Base-by-base conservation (phyloP, 2,329 filamentous ascomycete genomes). In the Hypoxylon sp. region DNA sequence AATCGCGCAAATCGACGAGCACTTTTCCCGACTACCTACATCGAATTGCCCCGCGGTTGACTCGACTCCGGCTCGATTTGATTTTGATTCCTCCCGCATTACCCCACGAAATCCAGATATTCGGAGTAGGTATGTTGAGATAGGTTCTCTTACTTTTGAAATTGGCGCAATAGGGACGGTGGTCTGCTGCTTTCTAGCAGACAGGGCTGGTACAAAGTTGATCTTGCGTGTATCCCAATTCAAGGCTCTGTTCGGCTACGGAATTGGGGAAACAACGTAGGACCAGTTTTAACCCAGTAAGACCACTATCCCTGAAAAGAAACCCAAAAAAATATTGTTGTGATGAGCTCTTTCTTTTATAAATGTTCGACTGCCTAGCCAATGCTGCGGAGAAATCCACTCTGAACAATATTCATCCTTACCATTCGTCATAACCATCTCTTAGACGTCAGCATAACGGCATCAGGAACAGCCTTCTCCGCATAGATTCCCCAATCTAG, bases 281-380 rank as follows among this genome's bases (percentile, higher is more conserved):
- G 49, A 50, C 25, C 34, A 50, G 52, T 17, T 23, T 43, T 48
- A 28, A 30, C 43, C 48, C 13, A 30, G 51, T 28, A 48, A 57
- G 58, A 60, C 48, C 49, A 45, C 41, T 43, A 14, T 38, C 48
- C 60, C 51, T 23, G 17, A 28, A 23, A 32, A 45, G 17, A 34
- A 50, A n/a, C n/a, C 36, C 41, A 19, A 36, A 36, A 46, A 36
- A 46, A 46, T 55, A 67, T 67, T 68, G 60, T 67, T 48, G 65
- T 76, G 75, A 76, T 76, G 75, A 76, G 69, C 56, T 69, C 53
- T 65, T 68, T 71, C 69, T 69, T 68, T 71, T 70, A 55, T 70
- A 76, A 75, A 75, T 76, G 75, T 75, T 76, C 75, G 75, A 76
- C 75, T 76, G 60, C 74, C 74, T 75, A 74, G 74, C 69, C 55